Evolutionary conservation across 2,329 filamentous ascomycete genomes (phyloP).

Genomic region (Colletotrichum higginsianum): DNA sequence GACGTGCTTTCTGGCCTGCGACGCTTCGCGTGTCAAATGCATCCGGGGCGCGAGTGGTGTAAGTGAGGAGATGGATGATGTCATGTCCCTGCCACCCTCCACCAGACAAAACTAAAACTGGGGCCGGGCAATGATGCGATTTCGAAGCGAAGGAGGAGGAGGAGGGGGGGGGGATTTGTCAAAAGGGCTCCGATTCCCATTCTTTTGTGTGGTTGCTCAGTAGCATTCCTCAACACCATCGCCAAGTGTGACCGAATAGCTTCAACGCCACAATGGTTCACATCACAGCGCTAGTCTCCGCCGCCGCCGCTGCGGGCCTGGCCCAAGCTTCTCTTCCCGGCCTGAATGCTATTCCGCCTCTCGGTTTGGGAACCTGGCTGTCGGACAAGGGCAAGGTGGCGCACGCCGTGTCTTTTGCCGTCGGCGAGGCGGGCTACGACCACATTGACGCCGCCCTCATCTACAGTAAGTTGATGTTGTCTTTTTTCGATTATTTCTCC

Average conservation of each 20-base stretch:
- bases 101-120: constrained; percentile 7
- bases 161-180: background rate
- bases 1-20: constrained; percentile 16
- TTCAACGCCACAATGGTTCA: constrained; percentile 18
- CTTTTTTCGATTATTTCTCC: constrained; percentile 43
- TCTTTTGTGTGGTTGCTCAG: background rate
- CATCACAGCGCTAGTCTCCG: constrained; percentile 2
- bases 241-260: background rate
- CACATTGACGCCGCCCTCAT: constrained; percentile 71
- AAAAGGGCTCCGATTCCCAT: background rate
- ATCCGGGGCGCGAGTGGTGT: constrained; percentile 14
- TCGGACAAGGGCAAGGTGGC: constrained; percentile 71
- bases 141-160: constrained; percentile 7
- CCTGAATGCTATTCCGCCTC: constrained; percentile 24
- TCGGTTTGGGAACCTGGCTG: constrained; percentile 72
- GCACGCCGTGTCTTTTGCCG: constrained; percentile 70
- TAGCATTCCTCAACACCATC: background rate
- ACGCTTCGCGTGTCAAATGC: constrained; percentile 25
- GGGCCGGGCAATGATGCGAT: constrained; percentile 31
- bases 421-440: constrained; percentile 61
- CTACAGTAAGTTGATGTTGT: constrained; percentile 54
- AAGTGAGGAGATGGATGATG: constrained; percentile 40
- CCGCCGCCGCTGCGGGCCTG: constrained; percentile 19
- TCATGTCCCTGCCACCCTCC: constrained; percentile 26
- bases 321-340: constrained; percentile 29